These are phyloP conservation scores for Fusarium camptoceras DNA, from an alignment of 2,329 filamentous ascomycete genomes.

Conservation along the genomic window DNA sequence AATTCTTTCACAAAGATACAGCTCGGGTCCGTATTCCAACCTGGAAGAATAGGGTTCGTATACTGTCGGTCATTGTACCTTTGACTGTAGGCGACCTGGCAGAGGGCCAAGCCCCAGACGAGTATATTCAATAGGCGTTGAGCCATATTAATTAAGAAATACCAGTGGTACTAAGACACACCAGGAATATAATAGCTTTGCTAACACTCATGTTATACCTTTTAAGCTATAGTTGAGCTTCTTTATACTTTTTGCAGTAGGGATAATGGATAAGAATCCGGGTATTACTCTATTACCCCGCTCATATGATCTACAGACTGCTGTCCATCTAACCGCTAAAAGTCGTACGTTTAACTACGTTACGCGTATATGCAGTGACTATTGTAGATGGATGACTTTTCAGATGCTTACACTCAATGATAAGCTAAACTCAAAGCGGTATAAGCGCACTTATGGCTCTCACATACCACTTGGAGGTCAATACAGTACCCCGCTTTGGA, in stretches of 20 bases:
- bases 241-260: too few relatives aligned
- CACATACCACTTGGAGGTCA: not conserved
- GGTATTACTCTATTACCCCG: too few relatives aligned
- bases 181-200: too few relatives aligned
- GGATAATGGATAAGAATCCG: too few relatives aligned
- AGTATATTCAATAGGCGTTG: not conserved
- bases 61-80: not conserved
- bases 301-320: too few relatives aligned
- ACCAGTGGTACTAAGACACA: too few relatives aligned
- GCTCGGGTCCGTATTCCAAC: conserved; percentile 61
- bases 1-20: conserved; percentile 44
- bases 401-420: not conserved
- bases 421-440: not conserved
- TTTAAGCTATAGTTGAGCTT: too few relatives aligned
- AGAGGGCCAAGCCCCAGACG: not conserved
- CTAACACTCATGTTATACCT: too few relatives aligned
- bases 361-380: too few relatives aligned
- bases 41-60: conserved; percentile 60
- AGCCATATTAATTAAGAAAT: not conserved
- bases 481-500: not conserved
- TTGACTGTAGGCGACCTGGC: not conserved
- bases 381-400: not conserved
- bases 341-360: too few relatives aligned
- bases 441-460: not conserved
- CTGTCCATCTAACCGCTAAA: too few relatives aligned